These are phyloP conservation scores for Viola pubescens DNA, from an alignment of 441 rosid species.

Conservation along the genomic window DNA sequence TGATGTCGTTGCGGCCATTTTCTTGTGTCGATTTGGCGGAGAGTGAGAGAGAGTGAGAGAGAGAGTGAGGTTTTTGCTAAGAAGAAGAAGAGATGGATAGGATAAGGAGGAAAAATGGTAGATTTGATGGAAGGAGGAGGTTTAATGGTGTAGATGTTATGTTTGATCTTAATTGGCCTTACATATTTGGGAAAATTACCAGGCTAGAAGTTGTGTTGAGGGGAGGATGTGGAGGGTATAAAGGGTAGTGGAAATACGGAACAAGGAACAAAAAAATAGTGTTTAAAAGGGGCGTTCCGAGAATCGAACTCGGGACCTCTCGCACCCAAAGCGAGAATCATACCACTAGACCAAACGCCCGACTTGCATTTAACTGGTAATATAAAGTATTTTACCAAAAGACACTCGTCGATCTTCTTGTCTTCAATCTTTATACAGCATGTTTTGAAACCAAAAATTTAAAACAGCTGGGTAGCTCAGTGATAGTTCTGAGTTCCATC, in stretches of 20 bases:
- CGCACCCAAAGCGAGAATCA: constrained; percentile 60
- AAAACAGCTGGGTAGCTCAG: no score
- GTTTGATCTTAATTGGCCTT: no score
- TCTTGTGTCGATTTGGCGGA: background rate
- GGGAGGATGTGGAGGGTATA: background rate
- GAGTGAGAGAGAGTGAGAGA: background rate
- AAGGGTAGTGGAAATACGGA: background rate
- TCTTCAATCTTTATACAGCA: no score
- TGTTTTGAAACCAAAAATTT: no score
- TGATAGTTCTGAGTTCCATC: no score
- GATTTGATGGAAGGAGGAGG: background rate
- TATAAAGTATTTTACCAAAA: no score
- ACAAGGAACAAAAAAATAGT: background rate
- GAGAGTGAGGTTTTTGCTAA: background rate
- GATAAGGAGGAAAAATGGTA: background rate
- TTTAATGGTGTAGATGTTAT: no score
- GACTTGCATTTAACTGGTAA: no score
- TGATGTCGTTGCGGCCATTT: constrained; percentile 35
- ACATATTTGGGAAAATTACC: no score
- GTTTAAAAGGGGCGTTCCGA: constrained; percentile 22
- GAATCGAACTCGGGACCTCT: constrained; percentile 38
- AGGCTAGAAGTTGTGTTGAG: background rate
- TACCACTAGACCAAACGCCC: constrained; percentile 56
- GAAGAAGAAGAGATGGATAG: background rate
- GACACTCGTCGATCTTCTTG: no score